Evolutionary conservation across 345 rosid species (phyloP).

Genomic region (Ailanthus altissimus): DNA sequence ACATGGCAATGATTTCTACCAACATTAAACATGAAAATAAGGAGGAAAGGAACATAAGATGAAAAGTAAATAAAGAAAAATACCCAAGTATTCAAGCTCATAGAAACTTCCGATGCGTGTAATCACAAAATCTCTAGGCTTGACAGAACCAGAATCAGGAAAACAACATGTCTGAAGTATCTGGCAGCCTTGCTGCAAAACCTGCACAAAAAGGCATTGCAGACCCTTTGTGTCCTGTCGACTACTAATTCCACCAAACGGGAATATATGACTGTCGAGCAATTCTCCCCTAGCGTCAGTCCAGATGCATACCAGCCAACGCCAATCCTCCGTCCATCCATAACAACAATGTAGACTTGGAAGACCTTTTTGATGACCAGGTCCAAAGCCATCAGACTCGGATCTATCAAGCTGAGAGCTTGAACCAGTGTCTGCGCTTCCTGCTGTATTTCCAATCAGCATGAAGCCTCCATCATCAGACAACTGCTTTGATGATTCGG

Average conservation of each 20-base stretch:
- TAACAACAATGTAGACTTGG: constrained; percentile 97
- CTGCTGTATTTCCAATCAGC: constrained; percentile 52
- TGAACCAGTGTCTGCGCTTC: constrained; percentile 61
- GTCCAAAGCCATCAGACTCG: constrained; percentile 55
- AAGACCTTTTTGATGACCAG: constrained; percentile 56
- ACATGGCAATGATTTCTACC: background rate
- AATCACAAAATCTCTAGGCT: constrained; percentile 92
- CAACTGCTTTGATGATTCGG: constrained; percentile 60
- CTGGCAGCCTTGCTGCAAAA: constrained; percentile 98
- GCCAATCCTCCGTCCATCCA: constrained; percentile 99
- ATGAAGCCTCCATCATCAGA: constrained; percentile 75
- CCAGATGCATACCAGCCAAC: constrained; percentile 99
- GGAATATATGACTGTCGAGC: constrained; percentile 93
- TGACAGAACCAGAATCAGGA: constrained; percentile 68
- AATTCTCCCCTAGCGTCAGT: constrained; percentile 99
- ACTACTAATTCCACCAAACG: constrained; percentile 98
- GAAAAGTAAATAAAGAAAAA: constrained; percentile 14
- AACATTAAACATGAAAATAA: background rate
- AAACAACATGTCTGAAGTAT: constrained; percentile 88
- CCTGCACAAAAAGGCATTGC: constrained; percentile 94
- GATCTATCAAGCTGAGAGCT: constrained; percentile 71
- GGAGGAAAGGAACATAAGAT: background rate
- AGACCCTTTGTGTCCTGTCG: constrained; percentile 99
- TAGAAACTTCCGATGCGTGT: constrained; percentile 87
- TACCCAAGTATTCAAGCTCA: constrained; percentile 98